A percentile compares a stretch with the other conserved stretches of the same genome.
Evolutionary conservation across 2,329 filamentous ascomycete species (phyloP).

Genomic region (Phaeosphaeria sp.): DNA sequence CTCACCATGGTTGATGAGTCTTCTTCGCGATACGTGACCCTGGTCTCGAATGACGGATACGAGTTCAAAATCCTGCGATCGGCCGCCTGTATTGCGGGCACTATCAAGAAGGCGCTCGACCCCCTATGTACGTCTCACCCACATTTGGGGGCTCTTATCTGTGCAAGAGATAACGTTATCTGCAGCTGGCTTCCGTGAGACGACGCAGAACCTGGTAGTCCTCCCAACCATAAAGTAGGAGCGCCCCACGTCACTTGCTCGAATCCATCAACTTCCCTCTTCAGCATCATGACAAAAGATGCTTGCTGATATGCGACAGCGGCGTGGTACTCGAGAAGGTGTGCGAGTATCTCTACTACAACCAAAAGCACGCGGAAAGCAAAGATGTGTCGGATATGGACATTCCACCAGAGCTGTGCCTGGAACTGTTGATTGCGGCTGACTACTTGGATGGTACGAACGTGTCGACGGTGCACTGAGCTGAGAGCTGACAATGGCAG

Average conservation of each 20-base stretch:
- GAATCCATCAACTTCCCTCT: background rate
- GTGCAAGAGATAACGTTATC: background rate
- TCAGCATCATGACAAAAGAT: background rate
- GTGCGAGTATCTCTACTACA: constrained; percentile 84
- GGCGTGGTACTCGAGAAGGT: constrained; percentile 79
- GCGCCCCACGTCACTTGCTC: background rate
- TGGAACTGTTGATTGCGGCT: constrained; percentile 78
- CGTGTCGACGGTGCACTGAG: background rate
- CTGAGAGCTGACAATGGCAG: background rate
- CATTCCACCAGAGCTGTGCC: constrained; percentile 77
- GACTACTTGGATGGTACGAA: constrained; percentile 67
- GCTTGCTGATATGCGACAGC: constrained; percentile 52
- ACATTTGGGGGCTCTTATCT: background rate
- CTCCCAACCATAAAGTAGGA: constrained; percentile 77
- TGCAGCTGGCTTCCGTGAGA: constrained; percentile 69
- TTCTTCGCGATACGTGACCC: constrained; percentile 73
- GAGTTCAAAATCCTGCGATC: constrained; percentile 78
- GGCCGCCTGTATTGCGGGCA: constrained; percentile 71
- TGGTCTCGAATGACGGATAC: constrained; percentile 76
- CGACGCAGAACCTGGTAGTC: constrained; percentile 66
- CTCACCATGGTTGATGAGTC: constrained; percentile 28
- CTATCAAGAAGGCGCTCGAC: constrained; percentile 78
- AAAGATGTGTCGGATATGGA: constrained; percentile 82
- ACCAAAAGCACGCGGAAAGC: constrained; percentile 73
- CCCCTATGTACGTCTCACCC: constrained; percentile 61